Conservation (phyloP, 2,329 filamentous ascomycete species). For the Fusarium guadeloupense region DNA sequence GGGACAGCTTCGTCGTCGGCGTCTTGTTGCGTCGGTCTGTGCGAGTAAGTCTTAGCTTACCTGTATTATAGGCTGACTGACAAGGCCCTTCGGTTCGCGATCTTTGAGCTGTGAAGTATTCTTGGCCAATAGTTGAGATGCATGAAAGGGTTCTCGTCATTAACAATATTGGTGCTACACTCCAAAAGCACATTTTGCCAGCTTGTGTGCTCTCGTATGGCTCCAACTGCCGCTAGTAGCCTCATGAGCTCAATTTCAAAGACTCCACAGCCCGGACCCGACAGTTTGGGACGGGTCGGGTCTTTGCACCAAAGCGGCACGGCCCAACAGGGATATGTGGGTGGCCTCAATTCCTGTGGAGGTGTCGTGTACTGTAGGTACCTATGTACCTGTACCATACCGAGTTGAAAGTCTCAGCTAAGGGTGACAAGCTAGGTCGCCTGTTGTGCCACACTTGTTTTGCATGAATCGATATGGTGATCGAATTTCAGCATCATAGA, state of each 20-base stretch:
- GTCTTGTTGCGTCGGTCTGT: constrained; percentile 30
- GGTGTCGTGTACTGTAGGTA: constrained; percentile 5
- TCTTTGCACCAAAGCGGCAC: constrained; percentile 40
- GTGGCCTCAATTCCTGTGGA: constrained; percentile 40
- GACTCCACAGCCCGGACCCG: constrained; percentile 38
- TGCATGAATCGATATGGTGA: constrained; percentile 26
- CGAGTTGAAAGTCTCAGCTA: constrained; percentile 8
- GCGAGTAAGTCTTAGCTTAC: constrained; percentile 12
- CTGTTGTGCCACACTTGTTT: constrained; percentile 4
- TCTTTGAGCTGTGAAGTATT: background rate
- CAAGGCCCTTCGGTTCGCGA: background rate
- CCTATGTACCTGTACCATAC: too few species aligned
- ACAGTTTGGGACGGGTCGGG: constrained; percentile 40
- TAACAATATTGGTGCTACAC: background rate
- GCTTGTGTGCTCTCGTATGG: background rate
- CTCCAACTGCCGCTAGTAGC: constrained; percentile 36
- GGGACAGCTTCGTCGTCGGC: constrained; percentile 18
- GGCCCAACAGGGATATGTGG: constrained; percentile 33
- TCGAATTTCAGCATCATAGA: constrained; percentile 21
- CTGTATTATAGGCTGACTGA: constrained; percentile 4
- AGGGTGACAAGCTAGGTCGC: constrained; percentile 10
- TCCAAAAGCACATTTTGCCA: background rate
- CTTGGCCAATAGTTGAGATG: too few species aligned
- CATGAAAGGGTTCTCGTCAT: background rate
- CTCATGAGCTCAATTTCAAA: constrained; percentile 37